Base-by-base conservation (phyloP, 805 yeast species). In the Yarrowia alimentaria region DNA sequence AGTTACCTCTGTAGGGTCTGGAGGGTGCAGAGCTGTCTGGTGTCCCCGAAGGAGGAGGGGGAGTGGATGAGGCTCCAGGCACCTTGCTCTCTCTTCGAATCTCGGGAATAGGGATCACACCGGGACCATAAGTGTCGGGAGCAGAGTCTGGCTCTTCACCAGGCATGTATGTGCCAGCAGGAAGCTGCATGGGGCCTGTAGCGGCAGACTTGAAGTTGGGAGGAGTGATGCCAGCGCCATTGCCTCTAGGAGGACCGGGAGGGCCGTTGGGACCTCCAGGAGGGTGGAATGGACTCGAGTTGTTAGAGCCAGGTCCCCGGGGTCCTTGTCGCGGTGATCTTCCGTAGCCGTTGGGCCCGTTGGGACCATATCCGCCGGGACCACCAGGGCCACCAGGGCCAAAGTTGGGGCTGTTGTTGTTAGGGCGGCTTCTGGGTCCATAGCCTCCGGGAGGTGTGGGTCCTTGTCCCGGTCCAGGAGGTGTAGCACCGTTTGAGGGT, bases 101-200 rank as follows among this genome's bases (percentile, higher is more conserved):
- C 17, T 56, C 54, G 1, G 67, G 64, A 12, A 63, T 53, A 6
- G 62, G 61, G 4, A 62, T 63, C 3, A 61, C 67, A 28, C 59
- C 60, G 1, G 65, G 64, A 5, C 65, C 65, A 33, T 53, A 62
- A 12, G 51, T 16, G 17, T 53, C 25, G 7, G 32, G 51, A 5
- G 55, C 13, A 14, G 34, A 28, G 11, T 58, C 60, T 12, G 50
- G 50, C 22, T 30, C 50, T 7, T 43, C 50, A 6, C 42, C 48
- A 32, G 48, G 51, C 30, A 30, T 28, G 13, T 16, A 47, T 4
- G 30, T 31, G 30, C 31, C 40, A 9, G 45, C 53, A 20, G 40
- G 53, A 22, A 14, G 32, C 29, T 32, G 34, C 35, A 43, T 40
- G 32, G 47, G 47, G 18, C 47, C 47, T 8, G 32, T 13, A 4